Conservation (phyloP, 2,329 filamentous ascomycete species). For the Pestalotiopsis fici region DNA sequence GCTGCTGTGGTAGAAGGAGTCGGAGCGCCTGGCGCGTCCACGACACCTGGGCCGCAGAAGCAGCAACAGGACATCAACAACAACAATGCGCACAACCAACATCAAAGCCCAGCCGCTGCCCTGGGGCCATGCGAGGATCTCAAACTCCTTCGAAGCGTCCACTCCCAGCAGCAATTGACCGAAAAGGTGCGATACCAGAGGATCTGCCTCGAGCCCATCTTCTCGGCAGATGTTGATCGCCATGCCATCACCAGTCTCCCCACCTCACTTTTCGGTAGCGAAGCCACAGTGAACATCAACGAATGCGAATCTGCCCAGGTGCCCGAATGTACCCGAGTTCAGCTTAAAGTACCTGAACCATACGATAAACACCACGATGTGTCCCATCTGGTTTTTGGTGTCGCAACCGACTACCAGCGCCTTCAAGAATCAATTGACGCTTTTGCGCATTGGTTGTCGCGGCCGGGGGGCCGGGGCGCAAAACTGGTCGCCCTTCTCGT, state of each 20-base stretch:
- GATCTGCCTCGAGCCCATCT: constrained; percentile 42
- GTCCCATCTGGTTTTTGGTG: constrained; percentile 56
- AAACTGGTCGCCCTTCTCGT: constrained; percentile 53
- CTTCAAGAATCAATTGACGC: constrained; percentile 50
- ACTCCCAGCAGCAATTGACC: constrained; percentile 33
- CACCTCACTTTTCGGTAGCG: constrained; percentile 34
- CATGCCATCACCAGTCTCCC: constrained; percentile 37
- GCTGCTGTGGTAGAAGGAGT: not conserved
- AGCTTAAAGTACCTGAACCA: constrained; percentile 45
- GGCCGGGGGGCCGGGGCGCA: constrained; percentile 40
- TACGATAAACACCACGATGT: constrained; percentile 43
- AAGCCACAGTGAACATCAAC: constrained; percentile 30
- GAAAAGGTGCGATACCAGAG: constrained; percentile 44
- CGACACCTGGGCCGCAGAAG: not conserved
- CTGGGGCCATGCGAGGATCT: constrained; percentile 24
- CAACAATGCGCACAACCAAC: constrained; percentile 2
- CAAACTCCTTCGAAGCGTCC: constrained; percentile 25
- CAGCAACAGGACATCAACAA: not conserved
- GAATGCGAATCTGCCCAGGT: constrained; percentile 26
- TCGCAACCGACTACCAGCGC: constrained; percentile 54
- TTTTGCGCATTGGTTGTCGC: constrained; percentile 57
- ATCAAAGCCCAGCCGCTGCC: constrained; percentile 10
- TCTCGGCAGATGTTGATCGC: constrained; percentile 34
- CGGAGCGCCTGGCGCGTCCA: too few relatives aligned
- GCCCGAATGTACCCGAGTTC: constrained; percentile 42